Evolutionary conservation across 495 filamentous ascomycete species (phyloP).

Genomic region (Monascus purpureus): DNA sequence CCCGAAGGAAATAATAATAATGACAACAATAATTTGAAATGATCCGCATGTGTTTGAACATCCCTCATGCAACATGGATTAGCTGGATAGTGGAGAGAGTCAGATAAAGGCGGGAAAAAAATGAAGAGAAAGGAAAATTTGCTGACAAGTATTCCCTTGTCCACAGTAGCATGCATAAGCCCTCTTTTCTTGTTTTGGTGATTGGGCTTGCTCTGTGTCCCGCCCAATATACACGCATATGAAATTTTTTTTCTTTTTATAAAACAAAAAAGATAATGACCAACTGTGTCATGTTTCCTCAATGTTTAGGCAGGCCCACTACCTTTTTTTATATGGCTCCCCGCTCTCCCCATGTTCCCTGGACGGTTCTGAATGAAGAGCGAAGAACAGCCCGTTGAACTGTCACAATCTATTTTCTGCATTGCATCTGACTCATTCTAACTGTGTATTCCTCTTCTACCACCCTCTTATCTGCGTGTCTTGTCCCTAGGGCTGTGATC

Average conservation of each 20-base stretch:
- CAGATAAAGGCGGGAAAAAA: constrained; percentile 18
- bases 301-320: too few relatives aligned
- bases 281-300: too few relatives aligned
- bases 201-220: constrained; percentile 28
- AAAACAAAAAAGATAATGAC: constrained; percentile 3
- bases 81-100: constrained; percentile 10
- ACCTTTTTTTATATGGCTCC: too few relatives aligned
- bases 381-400: too few relatives aligned
- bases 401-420: too few relatives aligned
- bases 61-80: background rate
- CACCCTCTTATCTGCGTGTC: background rate
- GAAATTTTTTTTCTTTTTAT: too few relatives aligned
- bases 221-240: constrained; percentile 4
- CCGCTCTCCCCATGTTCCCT: too few relatives aligned
- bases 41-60: constrained; percentile 31
- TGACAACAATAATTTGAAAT: constrained; percentile 8
- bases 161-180: constrained; percentile 28
- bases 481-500: constrained; percentile 1
- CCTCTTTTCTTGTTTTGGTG: constrained; percentile 23
- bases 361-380: too few relatives aligned
- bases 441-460: constrained; percentile 1
- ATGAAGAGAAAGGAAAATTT: constrained; percentile 10
- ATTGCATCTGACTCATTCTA: too few relatives aligned
- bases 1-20: constrained; percentile 5
- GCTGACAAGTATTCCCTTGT: constrained; percentile 24